phyloP scores from a whole-genome alignment of 2,329 filamentous ascomycete genomes.

The Dactylella cylindrospora region DNA sequence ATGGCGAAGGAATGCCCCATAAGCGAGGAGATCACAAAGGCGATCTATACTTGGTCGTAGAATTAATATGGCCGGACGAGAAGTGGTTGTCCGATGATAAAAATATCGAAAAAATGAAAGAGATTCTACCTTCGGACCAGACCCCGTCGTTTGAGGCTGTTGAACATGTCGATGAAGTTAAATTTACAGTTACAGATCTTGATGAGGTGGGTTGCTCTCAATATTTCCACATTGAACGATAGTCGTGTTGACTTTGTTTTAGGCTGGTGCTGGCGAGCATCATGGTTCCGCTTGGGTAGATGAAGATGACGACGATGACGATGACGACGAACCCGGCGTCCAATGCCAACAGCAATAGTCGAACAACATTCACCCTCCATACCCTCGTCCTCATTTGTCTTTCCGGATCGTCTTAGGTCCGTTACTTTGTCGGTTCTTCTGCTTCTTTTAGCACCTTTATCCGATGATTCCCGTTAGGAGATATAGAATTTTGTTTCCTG shows the following conservation, averaged over 20 bases:
- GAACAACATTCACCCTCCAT: constrained; percentile 1
- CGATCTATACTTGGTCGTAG: constrained; percentile 81
- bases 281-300: constrained; percentile 56
- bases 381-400: no score
- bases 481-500: no score
- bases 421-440: background rate
- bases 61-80: constrained; percentile 84
- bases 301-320: constrained; percentile 69
- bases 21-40: constrained; percentile 83
- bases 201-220: constrained; percentile 64
- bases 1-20: constrained; percentile 89
- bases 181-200: constrained; percentile 78
- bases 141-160: constrained; percentile 62
- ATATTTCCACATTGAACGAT: background rate
- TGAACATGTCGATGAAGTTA: constrained; percentile 81
- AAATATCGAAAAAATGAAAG: constrained; percentile 68
- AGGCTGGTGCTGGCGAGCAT: constrained; percentile 55
- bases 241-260: no score
- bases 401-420: no score
- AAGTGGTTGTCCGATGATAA: constrained; percentile 72
- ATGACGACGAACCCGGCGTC: constrained; percentile 61
- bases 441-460: background rate
- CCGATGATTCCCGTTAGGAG: background rate
- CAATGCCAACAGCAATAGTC: constrained; percentile 73
- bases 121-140: constrained; percentile 70